Evolutionary conservation across 2,329 filamentous ascomycete species (phyloP), one percentile per base, ranked within the genome.

Genomic region (Pseudonectria buxi): DNA sequence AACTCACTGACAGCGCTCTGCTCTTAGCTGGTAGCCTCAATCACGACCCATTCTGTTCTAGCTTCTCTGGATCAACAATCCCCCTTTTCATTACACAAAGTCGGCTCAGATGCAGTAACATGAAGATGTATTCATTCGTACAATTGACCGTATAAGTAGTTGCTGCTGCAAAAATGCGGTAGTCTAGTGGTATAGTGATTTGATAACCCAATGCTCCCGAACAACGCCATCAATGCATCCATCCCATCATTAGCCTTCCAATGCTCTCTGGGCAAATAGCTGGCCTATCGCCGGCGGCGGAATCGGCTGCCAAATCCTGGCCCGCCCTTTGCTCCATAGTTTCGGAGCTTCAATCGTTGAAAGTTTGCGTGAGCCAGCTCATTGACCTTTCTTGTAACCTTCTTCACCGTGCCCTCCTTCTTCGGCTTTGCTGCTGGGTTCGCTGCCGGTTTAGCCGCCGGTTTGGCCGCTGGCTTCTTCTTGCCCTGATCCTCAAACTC

Each of bases 281-380:
- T 18, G 24, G 22, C 31, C 46, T 39, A 63, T 28, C 57, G 49
- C 50, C 68, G 67, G 42, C 77, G 64, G 37, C 76, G 67, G 54
- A 81, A 82, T 35, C 68, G 67, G 55, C 74, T 78, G 39, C 71
- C 72, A 51, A 68, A 64, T 2, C 67, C 72, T 14, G 73, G 65
- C 4, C 75, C 76, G 2, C 77, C 78, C 56, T 81, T 82, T n/a
- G 73, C 61, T 4, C 77, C 78, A 3, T 67, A 61, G 47, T 80
- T 81, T 47, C 65, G 68, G 51, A 83, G 60, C 64, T 83, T 83
- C 40, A 83, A 56, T 36, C 75, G 63, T 55, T 77, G 77, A 58
- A 82, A 83, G 61, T 83, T 83, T 42, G 76, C 70, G 49, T 81
- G 73, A 11, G 78, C 78, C 46, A 77, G 57, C 43, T 76, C 76